A percentile compares a stretch with the other conserved stretches of the same genome.
Evolutionary conservation across 73 alveolate species (phyloP).

Genomic region (Tetrahymena malaccensis): DNA sequence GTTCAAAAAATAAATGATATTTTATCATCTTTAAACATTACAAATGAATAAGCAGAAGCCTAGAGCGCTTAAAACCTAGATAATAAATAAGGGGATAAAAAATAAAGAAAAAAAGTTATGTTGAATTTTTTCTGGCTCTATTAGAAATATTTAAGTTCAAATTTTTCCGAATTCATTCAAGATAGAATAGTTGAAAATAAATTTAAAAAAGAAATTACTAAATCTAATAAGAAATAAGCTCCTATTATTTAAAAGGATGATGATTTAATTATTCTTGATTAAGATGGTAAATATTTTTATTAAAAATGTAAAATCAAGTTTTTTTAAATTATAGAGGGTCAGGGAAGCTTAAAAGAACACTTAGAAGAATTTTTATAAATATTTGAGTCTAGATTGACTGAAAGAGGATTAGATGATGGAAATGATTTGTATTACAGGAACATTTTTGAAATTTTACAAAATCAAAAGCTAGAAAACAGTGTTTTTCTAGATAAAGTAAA

Average conservation of each 20-base stretch:
- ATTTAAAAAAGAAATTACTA: neutral
- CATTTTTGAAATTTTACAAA: neutral
- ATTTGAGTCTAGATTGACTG: neutral
- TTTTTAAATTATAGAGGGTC: neutral
- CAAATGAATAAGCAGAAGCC: neutral
- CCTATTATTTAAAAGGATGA: neutral
- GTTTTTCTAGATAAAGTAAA: neutral
- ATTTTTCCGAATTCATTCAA: neutral
- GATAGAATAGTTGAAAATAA: neutral
- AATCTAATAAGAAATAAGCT: neutral
- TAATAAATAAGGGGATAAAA: neutral
- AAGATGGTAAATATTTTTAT: neutral
- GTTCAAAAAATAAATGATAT: neutral
- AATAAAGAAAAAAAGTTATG: neutral
- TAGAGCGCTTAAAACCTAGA: neutral
- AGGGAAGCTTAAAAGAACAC: neutral
- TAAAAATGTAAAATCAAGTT: neutral
- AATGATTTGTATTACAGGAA: neutral
- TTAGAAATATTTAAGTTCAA: neutral
- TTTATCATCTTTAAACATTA: neutral
- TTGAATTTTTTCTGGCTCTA: neutral
- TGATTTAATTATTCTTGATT: neutral
- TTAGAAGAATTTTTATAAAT: neutral
- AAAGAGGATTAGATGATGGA: neutral
- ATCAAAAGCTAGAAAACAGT: neutral